Base-by-base conservation (phyloP, 169 alveolate species). In the Plasmodium malariae region DNA sequence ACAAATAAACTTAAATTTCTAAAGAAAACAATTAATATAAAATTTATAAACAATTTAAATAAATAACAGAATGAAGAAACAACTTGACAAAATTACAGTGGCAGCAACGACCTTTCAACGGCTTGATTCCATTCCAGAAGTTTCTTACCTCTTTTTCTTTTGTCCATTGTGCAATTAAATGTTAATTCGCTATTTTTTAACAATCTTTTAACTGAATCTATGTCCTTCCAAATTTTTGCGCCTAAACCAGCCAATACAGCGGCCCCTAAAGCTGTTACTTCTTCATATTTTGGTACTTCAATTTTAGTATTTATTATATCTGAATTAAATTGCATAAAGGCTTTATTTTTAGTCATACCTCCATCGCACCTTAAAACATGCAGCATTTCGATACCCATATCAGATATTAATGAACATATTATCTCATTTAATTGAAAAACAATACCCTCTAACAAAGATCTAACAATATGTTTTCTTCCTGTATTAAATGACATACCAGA, bases 361-460 rank as follows among this genome's bases (percentile, higher is more conserved):
- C 99, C 99, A 88, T 97, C 99, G 21, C 97, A 98, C 72, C 93
- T 78, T 62, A 97, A 89, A 69, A 88, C 90, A 3, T 94, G 92
- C 1, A 97, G 92, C 68, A 89, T 80, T 43, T 68, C 92, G 43
- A 88, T 74, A 9, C 85, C 92, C 74, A 80, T 92, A 43, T 92
- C 96, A 5, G 87, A 74, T 54, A 78, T 40, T 43, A 92, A 43
- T 2, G 95, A 86, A 24, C 60, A 51, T 5, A 94, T 72, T 21
- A 96, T 96, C 76, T 96, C 98, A 17, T 74, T 87, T n/a, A 97
- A 94, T 65, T 97, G 97, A 34, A 95, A 93, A 32, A 96, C 97
- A 24, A 97, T 95, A 19, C 97, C 97, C 65, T 98, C 99, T 32
- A 97, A 73, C 5, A 96, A 63, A 12, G 99, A 98, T 73, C 99